phyloP scores from a whole-genome alignment of 192 early-diverging fungal species.

The Umbelopsis sp. region DNA sequence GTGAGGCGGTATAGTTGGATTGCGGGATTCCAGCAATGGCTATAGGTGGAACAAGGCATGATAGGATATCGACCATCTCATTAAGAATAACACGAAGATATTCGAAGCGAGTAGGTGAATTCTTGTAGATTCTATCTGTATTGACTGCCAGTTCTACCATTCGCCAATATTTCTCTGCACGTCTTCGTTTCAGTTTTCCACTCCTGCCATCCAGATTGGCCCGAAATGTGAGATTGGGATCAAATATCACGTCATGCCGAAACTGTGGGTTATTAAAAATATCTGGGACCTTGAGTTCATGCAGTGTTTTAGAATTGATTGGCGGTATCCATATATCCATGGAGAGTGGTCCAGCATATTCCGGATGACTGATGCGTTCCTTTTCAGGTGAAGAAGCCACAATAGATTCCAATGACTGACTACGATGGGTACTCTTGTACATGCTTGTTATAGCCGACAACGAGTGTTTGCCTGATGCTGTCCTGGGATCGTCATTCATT shows the following conservation, averaged over 20 bases:
- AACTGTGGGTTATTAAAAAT: slow-evolving; percentile 85
- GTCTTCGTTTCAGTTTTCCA: slow-evolving; percentile 62
- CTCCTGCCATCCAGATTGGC: slow-evolving; percentile 79
- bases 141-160: slow-evolving; percentile 61
- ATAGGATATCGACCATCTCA: slow-evolving; percentile 77
- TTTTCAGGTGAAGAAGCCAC: not conserved
- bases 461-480: not conserved
- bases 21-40: slow-evolving; percentile 19
- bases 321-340: slow-evolving; percentile 56
- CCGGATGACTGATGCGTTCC: not conserved
- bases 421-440: not conserved
- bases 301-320: slow-evolving; percentile 83
- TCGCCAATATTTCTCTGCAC: slow-evolving; percentile 72
- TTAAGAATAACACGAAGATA: slow-evolving; percentile 67
- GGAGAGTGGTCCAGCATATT: not conserved
- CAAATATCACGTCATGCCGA: slow-evolving; percentile 88
- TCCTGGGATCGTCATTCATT: not conserved
- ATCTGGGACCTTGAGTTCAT: slow-evolving; percentile 81
- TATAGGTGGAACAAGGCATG: slow-evolving; percentile 55
- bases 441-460: not conserved
- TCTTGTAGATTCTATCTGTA: slow-evolving; percentile 2
- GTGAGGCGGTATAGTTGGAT: slow-evolving; percentile 37
- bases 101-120: slow-evolving; percentile 25
- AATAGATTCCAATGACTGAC: too few relatives aligned
- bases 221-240: slow-evolving; percentile 87